Percentiles rank a stretch among this genome's conserved stretches.
These are phyloP conservation scores for Cunninghamia lanceolata DNA, from an alignment of 75 land plant species.

Conservation along the genomic window DNA sequence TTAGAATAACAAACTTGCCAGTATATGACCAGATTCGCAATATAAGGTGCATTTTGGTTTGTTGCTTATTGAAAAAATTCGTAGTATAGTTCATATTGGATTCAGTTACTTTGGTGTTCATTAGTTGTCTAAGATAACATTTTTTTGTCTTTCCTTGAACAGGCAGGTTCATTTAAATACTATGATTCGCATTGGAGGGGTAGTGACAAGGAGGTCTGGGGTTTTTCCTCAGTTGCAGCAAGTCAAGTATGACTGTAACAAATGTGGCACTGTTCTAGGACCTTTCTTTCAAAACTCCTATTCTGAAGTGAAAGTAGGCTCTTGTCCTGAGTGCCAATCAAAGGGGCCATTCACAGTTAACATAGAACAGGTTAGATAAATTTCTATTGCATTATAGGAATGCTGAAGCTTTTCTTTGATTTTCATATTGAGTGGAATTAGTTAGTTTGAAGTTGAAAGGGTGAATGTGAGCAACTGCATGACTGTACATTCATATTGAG, in stretches of 20 bases:
- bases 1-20: slow-evolving; percentile 82
- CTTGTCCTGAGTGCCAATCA: slow-evolving; percentile 98
- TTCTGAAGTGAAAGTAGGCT: slow-evolving; percentile 95
- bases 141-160: neutral
- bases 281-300: slow-evolving; percentile 94
- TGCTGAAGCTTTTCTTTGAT: neutral
- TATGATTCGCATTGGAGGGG: slow-evolving; percentile 95
- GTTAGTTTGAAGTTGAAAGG: neutral
- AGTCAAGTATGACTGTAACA: slow-evolving; percentile 95
- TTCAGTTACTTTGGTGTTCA: neutral
- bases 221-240: slow-evolving; percentile 98
- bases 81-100: neutral
- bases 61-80: too few species aligned
- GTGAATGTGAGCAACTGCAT: neutral
- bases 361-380: slow-evolving; percentile 77
- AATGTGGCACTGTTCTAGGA: slow-evolving; percentile 83
- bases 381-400: neutral
- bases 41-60: slow-evolving; percentile 80
- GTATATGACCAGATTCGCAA: slow-evolving; percentile 94
- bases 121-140: neutral
- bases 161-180: slow-evolving; percentile 95
- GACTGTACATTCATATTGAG: neutral
- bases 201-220: slow-evolving; percentile 94
- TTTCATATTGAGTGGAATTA: neutral
- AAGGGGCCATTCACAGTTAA: slow-evolving; percentile 95